phyloP scores from a whole-genome alignment of 177 flowering plant genomes.

The Vitis hybrid region DNA sequence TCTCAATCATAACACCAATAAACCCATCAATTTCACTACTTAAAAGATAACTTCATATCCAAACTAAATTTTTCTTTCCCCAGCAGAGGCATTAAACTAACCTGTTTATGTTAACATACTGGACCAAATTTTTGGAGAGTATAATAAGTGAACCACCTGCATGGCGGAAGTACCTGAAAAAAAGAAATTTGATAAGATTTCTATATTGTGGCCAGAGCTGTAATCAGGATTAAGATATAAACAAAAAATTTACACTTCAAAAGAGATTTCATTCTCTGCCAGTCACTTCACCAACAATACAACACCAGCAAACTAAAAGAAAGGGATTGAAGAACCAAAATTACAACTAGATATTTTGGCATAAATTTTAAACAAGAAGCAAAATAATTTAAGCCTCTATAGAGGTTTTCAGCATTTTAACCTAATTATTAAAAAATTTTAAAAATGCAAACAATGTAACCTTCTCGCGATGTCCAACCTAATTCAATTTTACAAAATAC shows the following conservation, averaged over 20 bases:
- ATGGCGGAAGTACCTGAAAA: constrained; percentile 90
- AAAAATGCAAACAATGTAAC: not conserved
- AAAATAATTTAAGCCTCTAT: not conserved
- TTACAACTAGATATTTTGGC: not conserved
- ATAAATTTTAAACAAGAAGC: not conserved
- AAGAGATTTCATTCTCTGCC: not conserved
- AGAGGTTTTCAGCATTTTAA: not conserved
- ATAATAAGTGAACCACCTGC: constrained; percentile 74
- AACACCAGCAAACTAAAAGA: not conserved
- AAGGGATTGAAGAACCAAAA: not conserved
- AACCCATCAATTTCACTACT: too few relatives aligned
- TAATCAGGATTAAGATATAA: not conserved
- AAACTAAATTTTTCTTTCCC: not conserved
- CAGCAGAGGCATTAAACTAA: constrained; percentile 22
- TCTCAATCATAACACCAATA: too few relatives aligned
- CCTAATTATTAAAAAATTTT: not conserved
- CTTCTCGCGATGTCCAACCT: not conserved
- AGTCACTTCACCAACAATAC: not conserved
- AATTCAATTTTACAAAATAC: not conserved
- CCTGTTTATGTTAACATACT: constrained; percentile 86
- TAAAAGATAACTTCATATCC: not conserved
- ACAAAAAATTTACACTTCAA: not conserved
- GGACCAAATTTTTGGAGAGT: constrained; percentile 84
- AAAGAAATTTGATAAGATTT: not conserved
- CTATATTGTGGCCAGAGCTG: not conserved